Base-by-base conservation (phyloP, 108 stramenopile genomes). In the Pseudonitzschia multistriata region DNA sequence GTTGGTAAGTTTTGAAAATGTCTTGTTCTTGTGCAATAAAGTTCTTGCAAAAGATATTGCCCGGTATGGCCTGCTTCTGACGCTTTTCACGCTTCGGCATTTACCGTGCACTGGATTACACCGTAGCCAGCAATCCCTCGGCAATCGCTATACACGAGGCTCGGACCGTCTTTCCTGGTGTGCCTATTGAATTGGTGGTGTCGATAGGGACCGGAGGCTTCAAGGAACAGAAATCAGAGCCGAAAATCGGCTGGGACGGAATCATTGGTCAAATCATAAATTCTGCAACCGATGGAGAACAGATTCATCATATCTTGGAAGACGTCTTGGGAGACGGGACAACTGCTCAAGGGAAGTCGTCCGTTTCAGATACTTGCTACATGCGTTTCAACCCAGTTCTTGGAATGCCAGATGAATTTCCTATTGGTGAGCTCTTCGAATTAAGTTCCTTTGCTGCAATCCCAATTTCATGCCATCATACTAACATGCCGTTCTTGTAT, bases 81-180 rank as follows among this genome's bases (percentile, higher is more conserved):
- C 13, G 2, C 15, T 45, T 45, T 45, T 17, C 15, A 45, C 5
- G 42, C 42, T 45, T 45, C 17, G 7, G 42, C 8, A 17, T 45
- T 7, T 17, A 49, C 49, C n/a, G 50, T 52, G 21, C 10, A 5
- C 19, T 25, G 7, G 13, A 42, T 10, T 42, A 7, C 40, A 8
- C 19, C 35, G 19, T n/a, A 59, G 88, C 92, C 4, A 87, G 85
- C 61, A 94, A 94, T 62, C 92, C 92, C n/a, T 70, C 89, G 13
- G 88, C 92, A 3, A 85, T 94, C 68, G 92, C 90, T 35, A 83
- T 94, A 54, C 92, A 94, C 64, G 92, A 94, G 66, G 92, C 92
- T n/a, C 66, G 89, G 33, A 85, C 83, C 1, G 49, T 94, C 19
- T 94, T 87, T 67, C 92, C 92, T 1, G 85, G 89, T 73, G 77